These are phyloP conservation scores for Plantago elongata DNA, from an alignment of 257 asterid species.

Conservation along the genomic window DNA sequence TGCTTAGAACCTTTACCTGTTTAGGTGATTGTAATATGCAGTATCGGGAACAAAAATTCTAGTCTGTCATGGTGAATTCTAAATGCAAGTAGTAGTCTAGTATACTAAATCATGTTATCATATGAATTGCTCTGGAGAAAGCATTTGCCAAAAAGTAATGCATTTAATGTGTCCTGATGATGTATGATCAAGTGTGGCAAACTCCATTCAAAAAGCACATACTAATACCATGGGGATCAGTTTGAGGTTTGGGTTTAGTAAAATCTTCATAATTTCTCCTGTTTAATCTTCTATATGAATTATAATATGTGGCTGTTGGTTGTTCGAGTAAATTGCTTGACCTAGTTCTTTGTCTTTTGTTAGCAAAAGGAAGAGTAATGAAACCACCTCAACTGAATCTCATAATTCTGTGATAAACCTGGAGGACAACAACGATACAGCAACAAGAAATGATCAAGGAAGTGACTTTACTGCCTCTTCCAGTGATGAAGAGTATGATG, in stretches of 20 bases:
- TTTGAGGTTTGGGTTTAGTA: background rate
- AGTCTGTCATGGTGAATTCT: background rate
- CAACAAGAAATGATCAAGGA: slow-evolving; percentile 22
- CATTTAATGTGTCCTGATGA: background rate
- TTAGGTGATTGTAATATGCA: background rate
- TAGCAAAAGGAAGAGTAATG: slow-evolving; percentile 50
- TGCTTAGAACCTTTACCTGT: background rate
- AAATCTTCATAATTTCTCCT: background rate
- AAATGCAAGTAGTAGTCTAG: background rate
- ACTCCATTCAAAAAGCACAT: background rate
- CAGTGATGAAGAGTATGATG: slow-evolving; percentile 33
- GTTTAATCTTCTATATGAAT: background rate
- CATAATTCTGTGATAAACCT: slow-evolving; percentile 28
- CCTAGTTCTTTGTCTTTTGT: background rate
- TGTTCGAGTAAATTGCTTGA: background rate
- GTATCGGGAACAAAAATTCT: background rate
- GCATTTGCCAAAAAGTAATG: background rate
- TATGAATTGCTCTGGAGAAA: too few relatives aligned
- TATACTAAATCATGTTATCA: too few relatives aligned
- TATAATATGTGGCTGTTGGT: background rate
- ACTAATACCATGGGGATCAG: background rate
- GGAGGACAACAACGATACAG: slow-evolving; percentile 24
- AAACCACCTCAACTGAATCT: slow-evolving; percentile 25
- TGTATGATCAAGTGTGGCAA: background rate
- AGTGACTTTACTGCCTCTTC: slow-evolving; percentile 23